A percentile compares a stretch with the other conserved stretches of the same genome.
Evolutionary conservation across 1,284 basidiomycete genomes (phyloP).

Genomic region (Inonotus hispidus): DNA sequence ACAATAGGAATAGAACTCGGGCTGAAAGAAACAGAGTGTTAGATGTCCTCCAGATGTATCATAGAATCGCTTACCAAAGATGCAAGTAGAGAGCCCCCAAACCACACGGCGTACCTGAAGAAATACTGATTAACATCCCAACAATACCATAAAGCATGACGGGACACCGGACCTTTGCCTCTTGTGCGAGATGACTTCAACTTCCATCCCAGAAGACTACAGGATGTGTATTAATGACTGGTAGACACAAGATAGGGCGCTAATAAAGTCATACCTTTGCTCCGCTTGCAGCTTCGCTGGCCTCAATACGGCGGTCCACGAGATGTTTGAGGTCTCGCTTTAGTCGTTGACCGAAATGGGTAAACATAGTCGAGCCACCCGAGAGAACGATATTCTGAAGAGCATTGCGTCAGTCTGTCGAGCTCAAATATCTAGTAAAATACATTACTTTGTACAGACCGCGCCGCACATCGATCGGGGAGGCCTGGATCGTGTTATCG

Average conservation of each 20-base stretch:
- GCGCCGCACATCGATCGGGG: conserved; percentile 92
- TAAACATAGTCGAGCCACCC: conserved; percentile 97
- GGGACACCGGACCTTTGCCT: conserved; percentile 70
- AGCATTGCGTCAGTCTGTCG: not conserved
- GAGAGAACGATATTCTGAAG: conserved; percentile 86
- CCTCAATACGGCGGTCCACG: conserved; percentile 87
- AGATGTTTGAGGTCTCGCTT: conserved; percentile 94
- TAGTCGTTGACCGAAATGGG: conserved; percentile 93
- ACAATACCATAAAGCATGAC: not conserved
- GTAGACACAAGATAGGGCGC: not conserved
- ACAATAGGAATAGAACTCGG: conserved; percentile 97
- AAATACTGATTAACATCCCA: not conserved
- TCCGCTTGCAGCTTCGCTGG: conserved; percentile 72
- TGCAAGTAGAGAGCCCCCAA: conserved; percentile 91
- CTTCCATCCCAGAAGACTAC: conserved; percentile 90
- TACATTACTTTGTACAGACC: conserved; percentile 83
- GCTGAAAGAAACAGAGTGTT: conserved; percentile 42
- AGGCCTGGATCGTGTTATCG: conserved; percentile 93
- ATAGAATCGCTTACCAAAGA: conserved; percentile 62
- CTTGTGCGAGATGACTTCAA: conserved; percentile 98
- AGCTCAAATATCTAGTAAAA: not conserved
- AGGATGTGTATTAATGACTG: conserved; percentile 14
- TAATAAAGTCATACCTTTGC: conserved; percentile 38
- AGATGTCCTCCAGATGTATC: not conserved
- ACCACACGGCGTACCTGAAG: conserved; percentile 91